Base-by-base conservation (phyloP, 2,329 filamentous ascomycete genomes). In the Claviceps capensis region DNA sequence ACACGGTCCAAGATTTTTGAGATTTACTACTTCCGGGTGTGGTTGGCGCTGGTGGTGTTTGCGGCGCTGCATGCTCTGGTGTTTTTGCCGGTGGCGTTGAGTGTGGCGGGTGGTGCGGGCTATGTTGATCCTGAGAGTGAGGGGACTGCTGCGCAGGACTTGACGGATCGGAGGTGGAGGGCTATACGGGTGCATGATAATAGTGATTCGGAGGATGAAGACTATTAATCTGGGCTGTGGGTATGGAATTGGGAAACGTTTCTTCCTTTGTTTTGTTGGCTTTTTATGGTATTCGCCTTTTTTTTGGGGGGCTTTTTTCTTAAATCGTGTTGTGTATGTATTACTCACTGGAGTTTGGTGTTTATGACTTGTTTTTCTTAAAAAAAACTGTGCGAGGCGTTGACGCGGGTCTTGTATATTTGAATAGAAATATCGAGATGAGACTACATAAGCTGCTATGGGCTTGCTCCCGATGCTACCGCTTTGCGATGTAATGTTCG, bases 1-100 rank as follows among this genome's bases (percentile, higher is more conserved):
- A 98, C 93, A 7, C 76, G 87, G 49, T 95, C 88, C 67, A 98
- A 97, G 79, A 98, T 98, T 63, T 98, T 98, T 62, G 94, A 98
- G 72, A 88, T 98, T 53, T 98, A 98, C 71, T 98, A 98, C 69
- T 98, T 98, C 76, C 80, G 93, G 44, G 86, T 98, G 44, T 98
- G 93, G 93, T 73, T 96, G 17, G 85, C 90, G 6, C 78, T 98
- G 51, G 90, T 98, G 11, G 66, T 94, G 9, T 91, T 95, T 66
- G 94, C 90, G 2, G 88, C 88, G 7, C 77, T 83, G 9, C 93
- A 98, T 66, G 88, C 93, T 0, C 74, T 98, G 47, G 78, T 98
- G 7, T 95, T 97, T 66, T 72, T 98, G 60, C 93, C 93, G 0
- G 93, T 97, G 1, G 85, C 86, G 2, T 74, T 98, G 58, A 94